Evolutionary conservation across 2,329 filamentous ascomycete genomes (phyloP).

Genomic region (Botrytis tulipae): DNA sequence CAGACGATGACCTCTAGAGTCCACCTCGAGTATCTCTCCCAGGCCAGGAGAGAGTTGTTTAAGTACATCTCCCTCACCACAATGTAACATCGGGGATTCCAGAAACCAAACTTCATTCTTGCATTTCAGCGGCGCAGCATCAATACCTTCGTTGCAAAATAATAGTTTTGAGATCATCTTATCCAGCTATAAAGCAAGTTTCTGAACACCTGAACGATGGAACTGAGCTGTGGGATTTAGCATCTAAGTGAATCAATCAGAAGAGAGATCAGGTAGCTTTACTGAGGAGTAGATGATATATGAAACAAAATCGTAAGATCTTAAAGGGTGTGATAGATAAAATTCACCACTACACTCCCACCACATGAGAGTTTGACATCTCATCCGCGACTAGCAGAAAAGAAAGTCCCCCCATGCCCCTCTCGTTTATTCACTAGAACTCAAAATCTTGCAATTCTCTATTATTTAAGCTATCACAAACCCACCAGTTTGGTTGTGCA

Average conservation of each 20-base stretch:
- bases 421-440: not conserved
- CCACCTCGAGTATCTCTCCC: rapidly evolving
- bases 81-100: rapidly evolving
- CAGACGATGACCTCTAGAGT: not conserved
- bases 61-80: not conserved
- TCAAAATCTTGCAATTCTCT: not conserved
- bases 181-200: not conserved
- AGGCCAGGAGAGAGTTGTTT: not conserved
- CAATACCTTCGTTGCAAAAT: not conserved
- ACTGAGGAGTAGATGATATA: not conserved
- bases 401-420: not conserved
- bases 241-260: not conserved
- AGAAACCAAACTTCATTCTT: not conserved
- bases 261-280: not conserved
- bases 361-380: rapidly evolving
- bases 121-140: rapidly evolving
- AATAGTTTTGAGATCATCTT: rapidly evolving
- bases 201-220: rapidly evolving
- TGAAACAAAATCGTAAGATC: not conserved
- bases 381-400: not conserved
- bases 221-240: not conserved
- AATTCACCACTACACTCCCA: not conserved
- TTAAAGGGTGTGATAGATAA: not conserved
- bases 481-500: not conserved
- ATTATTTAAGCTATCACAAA: not conserved